Base-by-base conservation (phyloP, 2,329 filamentous ascomycete species). In the Neurospora crassa region DNA sequence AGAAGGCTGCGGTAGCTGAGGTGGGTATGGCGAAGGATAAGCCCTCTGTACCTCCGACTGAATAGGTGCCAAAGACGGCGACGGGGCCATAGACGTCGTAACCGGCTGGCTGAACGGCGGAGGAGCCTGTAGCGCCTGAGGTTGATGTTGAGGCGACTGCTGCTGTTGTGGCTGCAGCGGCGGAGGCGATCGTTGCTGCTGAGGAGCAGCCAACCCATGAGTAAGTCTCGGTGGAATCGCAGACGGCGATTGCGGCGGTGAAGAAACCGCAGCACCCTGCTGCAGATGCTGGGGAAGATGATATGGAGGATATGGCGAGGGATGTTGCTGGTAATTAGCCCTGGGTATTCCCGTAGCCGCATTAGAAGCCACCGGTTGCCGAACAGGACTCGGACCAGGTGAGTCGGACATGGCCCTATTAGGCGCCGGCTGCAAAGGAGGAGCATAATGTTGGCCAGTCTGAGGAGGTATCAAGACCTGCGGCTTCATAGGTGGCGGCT, bases 371-470 rank as follows among this genome's bases (percentile, higher is more conserved):
- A 70, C 3, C 10, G 71, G 71, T 7, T 69, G 71, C 37, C 67
- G 40, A 12, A n/a, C 43, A 29, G 68, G 42, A 10, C 43, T 71
- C n/a, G 16, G n/a, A 1, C 29, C 41, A 11, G 70, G 16, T n/a
- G 79, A 18, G 77, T 78, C 59, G 75, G 72, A 20, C 72, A 74
- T 63, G 8, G 73, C 14, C 69, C 74, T 71, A 68, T 69, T 76
- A 20, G 79, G 78, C 3, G 78, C 79, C 18, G 80, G 78, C 45
- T 82, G 82, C 14, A 80, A 41, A 5, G 80, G 79, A 5, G 81
- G 76, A 14, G 79, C 78, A 69, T 79, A 73, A 42, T 83, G 81
- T 2, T 79, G 78, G 40, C 79, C 73, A 68, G 77, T 73, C 41
- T 76, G 73, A 16, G 75, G 74, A n/a, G 75, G 72, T 3, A 72